A percentile compares a stretch with the other conserved stretches of the same genome.
phyloP scores from a whole-genome alignment of 2,329 filamentous ascomycete species.

The Dothideomycetidae sp. region DNA sequence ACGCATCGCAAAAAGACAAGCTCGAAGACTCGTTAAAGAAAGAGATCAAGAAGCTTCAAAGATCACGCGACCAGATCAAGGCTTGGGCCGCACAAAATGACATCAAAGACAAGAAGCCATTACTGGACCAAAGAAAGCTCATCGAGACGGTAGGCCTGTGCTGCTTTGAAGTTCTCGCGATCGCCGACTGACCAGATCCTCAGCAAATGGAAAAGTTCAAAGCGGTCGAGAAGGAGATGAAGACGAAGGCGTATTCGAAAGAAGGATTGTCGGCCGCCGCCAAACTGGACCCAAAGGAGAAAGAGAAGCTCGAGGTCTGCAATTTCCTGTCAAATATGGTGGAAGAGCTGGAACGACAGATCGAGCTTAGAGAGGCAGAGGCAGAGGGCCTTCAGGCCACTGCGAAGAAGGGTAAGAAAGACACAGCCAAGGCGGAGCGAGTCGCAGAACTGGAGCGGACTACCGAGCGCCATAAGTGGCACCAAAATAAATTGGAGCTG shows the following conservation, averaged over 20 bases:
- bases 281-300: constrained; percentile 93
- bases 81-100: constrained; percentile 98
- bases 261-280: constrained; percentile 84
- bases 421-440: constrained; percentile 67
- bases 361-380: constrained; percentile 85
- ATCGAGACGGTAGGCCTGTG: constrained; percentile 75
- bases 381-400: constrained; percentile 72
- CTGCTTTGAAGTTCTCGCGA: constrained; percentile 4
- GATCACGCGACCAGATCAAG: constrained; percentile 96
- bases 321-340: constrained; percentile 80
- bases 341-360: constrained; percentile 84
- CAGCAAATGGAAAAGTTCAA: constrained; percentile 99
- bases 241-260: constrained; percentile 98
- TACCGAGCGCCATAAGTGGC: constrained; percentile 92
- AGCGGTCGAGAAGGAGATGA: constrained; percentile 99
- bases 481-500: constrained; percentile 82
- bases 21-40: constrained; percentile 95
- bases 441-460: constrained; percentile 71
- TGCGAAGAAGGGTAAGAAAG: constrained; percentile 90
- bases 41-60: constrained; percentile 98
- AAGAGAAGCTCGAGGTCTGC: constrained; percentile 77
- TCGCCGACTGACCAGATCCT: constrained; percentile 19
- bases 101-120: constrained; percentile 96
- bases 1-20: constrained; percentile 94
- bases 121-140: constrained; percentile 84